Percentiles rank a stretch among this genome's conserved stretches.
Evolutionary conservation across 768 basidiomycete genomes (phyloP).

Genomic region (Lentinula raphanica): DNA sequence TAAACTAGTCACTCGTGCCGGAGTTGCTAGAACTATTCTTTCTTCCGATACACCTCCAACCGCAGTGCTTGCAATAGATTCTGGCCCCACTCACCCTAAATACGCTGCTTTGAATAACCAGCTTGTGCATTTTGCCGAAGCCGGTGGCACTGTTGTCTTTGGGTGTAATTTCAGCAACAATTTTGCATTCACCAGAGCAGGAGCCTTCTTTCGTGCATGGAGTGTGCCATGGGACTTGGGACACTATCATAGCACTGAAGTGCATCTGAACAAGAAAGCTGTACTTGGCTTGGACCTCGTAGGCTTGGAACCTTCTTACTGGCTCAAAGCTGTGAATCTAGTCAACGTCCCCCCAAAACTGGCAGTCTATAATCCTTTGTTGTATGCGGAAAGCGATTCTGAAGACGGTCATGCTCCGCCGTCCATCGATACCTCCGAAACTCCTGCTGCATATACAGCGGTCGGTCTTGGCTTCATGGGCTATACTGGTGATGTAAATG

Average conservation of each 20-base stretch:
- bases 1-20: neutral
- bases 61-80: neutral
- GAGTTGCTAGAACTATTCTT: neutral
- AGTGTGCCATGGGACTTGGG: slow-evolving; percentile 19
- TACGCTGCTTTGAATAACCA: neutral
- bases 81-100: neutral
- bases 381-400: too few species aligned
- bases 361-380: slow-evolving; percentile 17
- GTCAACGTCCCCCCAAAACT: slow-evolving; percentile 10
- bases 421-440: slow-evolving; percentile 12
- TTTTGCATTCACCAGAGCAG: slow-evolving; percentile 1
- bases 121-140: slow-evolving; percentile 8
- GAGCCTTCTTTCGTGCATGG: slow-evolving; percentile 12
- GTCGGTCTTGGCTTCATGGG: slow-evolving; percentile 13
- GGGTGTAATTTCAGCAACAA: slow-evolving; percentile 16
- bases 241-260: slow-evolving; percentile 19
- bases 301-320: slow-evolving; percentile 13
- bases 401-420: slow-evolving; percentile 16
- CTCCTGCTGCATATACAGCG: slow-evolving; percentile 10
- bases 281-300: slow-evolving; percentile 1
- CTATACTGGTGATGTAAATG: slow-evolving; percentile 16
- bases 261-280: slow-evolving; percentile 11
- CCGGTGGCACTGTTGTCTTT: slow-evolving; percentile 19
- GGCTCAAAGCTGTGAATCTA: slow-evolving; percentile 20
- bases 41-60: neutral